Percentiles rank a stretch among this genome's conserved stretches.
Conservation (phyloP, 345 rosid genomes). For the Lenwebbia sp. region DNA sequence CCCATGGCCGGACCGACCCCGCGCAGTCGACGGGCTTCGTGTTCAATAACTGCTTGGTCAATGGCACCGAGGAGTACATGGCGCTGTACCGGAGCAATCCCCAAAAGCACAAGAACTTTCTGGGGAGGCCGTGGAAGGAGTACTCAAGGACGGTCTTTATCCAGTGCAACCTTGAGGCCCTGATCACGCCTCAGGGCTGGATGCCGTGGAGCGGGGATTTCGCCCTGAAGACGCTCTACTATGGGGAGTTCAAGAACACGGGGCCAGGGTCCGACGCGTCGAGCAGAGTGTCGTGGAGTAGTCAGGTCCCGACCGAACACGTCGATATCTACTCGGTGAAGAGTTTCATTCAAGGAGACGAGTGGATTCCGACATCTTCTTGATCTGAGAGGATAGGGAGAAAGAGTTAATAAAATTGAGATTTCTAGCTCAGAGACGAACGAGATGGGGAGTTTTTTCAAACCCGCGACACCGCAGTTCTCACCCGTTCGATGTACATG, state of each 20-base stretch:
- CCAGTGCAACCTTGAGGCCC: constrained; percentile 13
- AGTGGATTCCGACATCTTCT: constrained; percentile 21
- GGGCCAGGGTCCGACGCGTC: constrained; percentile 20
- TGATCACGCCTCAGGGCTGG: constrained; percentile 30
- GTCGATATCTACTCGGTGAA: constrained; percentile 13
- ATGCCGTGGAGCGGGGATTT: constrained; percentile 31
- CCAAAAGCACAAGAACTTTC: constrained; percentile 20
- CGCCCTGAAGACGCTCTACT: constrained; percentile 34
- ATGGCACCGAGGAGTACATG: constrained; percentile 34
- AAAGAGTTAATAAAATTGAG: neutral
- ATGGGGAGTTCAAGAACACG: constrained; percentile 29
- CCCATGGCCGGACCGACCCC: constrained; percentile 39
- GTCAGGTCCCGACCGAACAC: constrained; percentile 19
- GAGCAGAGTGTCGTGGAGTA: constrained; percentile 27
- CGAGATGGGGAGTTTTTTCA: neutral
- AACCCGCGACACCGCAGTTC: neutral
- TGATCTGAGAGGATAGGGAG: neutral
- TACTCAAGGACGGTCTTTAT: constrained; percentile 29
- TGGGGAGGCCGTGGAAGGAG: constrained; percentile 52
- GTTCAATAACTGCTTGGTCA: constrained; percentile 25
- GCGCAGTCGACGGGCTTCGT: constrained; percentile 36
- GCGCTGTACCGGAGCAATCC: constrained; percentile 19
- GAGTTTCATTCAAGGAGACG: constrained; percentile 35
- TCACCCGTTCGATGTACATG: neutral
- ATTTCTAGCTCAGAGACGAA: neutral